These are phyloP conservation scores for Hymenotorrendiella dingleyae DNA, from an alignment of 2,329 filamentous ascomycete genomes.

Conservation along the genomic window DNA sequence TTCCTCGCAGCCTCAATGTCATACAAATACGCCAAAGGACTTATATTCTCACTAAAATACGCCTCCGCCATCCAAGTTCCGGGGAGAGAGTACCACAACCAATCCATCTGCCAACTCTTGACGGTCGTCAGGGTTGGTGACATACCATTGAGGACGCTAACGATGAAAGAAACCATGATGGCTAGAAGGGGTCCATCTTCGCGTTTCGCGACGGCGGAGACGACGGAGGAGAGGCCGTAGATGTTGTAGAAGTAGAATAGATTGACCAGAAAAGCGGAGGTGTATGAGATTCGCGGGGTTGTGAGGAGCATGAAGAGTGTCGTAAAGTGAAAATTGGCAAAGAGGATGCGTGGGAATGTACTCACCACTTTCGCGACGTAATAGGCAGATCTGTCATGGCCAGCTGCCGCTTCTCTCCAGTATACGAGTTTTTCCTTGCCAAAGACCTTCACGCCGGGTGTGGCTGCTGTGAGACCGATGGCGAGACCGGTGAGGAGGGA, in stretches of 20 bases:
- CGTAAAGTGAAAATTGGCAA: slow-evolving; percentile 50
- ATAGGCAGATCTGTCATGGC: slow-evolving; percentile 50
- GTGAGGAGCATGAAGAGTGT: slow-evolving; percentile 43
- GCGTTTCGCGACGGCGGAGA: slow-evolving; percentile 48
- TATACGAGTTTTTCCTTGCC: slow-evolving; percentile 50
- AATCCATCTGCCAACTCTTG: slow-evolving; percentile 45
- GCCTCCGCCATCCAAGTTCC: slow-evolving; percentile 51
- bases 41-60: slow-evolving; percentile 47
- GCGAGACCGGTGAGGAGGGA: slow-evolving; percentile 47
- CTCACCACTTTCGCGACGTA: slow-evolving; percentile 50
- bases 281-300: slow-evolving; percentile 45
- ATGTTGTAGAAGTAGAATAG: slow-evolving; percentile 53
- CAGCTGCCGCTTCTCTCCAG: slow-evolving; percentile 48
- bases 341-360: slow-evolving; percentile 44
- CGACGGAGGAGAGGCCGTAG: slow-evolving; percentile 46
- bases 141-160: slow-evolving; percentile 48
- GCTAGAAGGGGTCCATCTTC: slow-evolving; percentile 53
- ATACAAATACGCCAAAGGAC: slow-evolving; percentile 45
- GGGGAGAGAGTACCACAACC: slow-evolving; percentile 49
- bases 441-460: slow-evolving; percentile 51
- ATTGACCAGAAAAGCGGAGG: slow-evolving; percentile 43
- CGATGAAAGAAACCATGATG: slow-evolving; percentile 47
- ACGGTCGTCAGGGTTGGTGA: slow-evolving; percentile 45
- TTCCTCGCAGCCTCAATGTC: slow-evolving; percentile 40
- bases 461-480: slow-evolving; percentile 48